These are phyloP conservation scores for Epichloe gansuensis DNA, from an alignment of 2,329 filamentous ascomycete species.

Conservation along the genomic window DNA sequence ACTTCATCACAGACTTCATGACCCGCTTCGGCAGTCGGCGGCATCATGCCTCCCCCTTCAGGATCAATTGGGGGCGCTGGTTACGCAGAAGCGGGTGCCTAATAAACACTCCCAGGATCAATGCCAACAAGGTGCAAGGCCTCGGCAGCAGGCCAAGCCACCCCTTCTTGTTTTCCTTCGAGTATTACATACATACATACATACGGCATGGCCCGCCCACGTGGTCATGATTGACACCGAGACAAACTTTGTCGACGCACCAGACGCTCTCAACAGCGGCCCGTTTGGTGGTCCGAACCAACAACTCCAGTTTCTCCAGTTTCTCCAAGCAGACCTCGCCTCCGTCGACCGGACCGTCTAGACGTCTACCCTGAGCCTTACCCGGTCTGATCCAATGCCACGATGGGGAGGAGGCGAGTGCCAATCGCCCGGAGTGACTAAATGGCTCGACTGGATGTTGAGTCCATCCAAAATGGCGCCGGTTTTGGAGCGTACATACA, in stretches of 20 bases:
- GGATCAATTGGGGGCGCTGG: too few species aligned
- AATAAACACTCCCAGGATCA: constrained; percentile 17
- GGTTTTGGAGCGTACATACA: constrained; percentile 13
- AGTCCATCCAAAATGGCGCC: constrained; percentile 11
- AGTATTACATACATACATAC: not conserved
- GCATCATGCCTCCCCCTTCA: too few species aligned
- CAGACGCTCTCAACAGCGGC: constrained; percentile 26
- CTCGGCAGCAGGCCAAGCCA: constrained; percentile 19
- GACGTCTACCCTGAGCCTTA: constrained; percentile 26
- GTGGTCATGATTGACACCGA: constrained; percentile 22
- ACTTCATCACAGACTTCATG: too few species aligned
- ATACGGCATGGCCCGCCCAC: constrained; percentile 16
- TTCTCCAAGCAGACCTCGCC: constrained; percentile 41
- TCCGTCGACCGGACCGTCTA: constrained; percentile 37
- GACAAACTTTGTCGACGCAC: constrained; percentile 18
- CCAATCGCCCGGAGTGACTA: constrained; percentile 10
- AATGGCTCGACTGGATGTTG: constrained; percentile 13
- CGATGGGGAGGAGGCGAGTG: constrained; percentile 15
- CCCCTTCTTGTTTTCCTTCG: constrained; percentile 15
- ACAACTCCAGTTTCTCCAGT: constrained; percentile 40
- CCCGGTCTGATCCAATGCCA: constrained; percentile 27
- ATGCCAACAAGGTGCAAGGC: constrained; percentile 26
- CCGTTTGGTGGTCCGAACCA: constrained; percentile 36
- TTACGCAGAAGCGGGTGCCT: too few species aligned
- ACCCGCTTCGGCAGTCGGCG: too few species aligned